Evolutionary conservation across 768 basidiomycete genomes (phyloP).

Genomic region (Collybia sordida): DNA sequence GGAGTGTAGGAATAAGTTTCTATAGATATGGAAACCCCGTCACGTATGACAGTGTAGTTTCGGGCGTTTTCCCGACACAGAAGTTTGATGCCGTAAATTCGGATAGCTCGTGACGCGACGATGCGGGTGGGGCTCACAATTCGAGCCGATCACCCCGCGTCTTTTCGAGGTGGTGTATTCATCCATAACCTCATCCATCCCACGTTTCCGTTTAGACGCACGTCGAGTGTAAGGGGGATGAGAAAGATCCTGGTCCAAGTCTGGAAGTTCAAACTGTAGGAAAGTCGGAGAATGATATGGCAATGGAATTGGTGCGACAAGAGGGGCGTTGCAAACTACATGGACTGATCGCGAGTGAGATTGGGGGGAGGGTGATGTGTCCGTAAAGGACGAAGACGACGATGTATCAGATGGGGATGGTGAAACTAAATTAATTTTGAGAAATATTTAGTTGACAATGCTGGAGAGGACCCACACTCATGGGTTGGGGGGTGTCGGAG

Average conservation of each 20-base stretch:
- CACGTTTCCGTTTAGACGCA: constrained; percentile 51
- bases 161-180: constrained; percentile 16
- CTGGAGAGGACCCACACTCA: no score
- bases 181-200: constrained; percentile 14
- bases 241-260: constrained; percentile 69
- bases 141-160: constrained; percentile 10
- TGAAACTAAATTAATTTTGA: constrained; percentile 26
- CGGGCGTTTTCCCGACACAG: constrained; percentile 10
- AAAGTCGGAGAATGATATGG: constrained; percentile 71
- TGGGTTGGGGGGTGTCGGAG: not conserved
- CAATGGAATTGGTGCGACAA: constrained; percentile 66
- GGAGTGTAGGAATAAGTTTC: no score
- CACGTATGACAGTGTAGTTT: constrained; percentile 16
- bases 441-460: constrained; percentile 1
- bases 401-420: constrained; percentile 44
- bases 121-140: constrained; percentile 4
- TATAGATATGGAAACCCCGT: no score
- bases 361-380: constrained; percentile 15
- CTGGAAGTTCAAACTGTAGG: constrained; percentile 66
- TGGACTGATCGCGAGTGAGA: constrained; percentile 33
- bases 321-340: constrained; percentile 65
- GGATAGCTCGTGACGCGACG: not conserved
- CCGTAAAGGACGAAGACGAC: constrained; percentile 18
- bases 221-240: constrained; percentile 58
- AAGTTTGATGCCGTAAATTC: constrained; percentile 8